These are phyloP conservation scores for Leccinum rimulosum DNA, from an alignment of 768 basidiomycete genomes.

Conservation along the genomic window DNA sequence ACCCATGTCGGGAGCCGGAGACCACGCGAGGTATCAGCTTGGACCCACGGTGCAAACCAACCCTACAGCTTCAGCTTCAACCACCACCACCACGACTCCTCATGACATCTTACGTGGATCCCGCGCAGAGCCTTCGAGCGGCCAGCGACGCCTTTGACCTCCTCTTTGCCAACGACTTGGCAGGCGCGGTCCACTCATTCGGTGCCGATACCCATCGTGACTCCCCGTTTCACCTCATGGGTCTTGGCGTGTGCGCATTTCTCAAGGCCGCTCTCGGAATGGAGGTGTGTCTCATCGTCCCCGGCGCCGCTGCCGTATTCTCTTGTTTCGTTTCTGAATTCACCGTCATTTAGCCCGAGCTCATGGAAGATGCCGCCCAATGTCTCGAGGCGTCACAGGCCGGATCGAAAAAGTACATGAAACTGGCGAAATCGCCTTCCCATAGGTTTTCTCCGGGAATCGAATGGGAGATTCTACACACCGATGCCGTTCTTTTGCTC, in stretches of 20 bases:
- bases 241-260: conserved; percentile 69
- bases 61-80: not conserved
- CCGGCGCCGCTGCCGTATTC: not conserved
- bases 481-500: conserved; percentile 68
- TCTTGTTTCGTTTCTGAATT: not conserved
- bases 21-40: not conserved
- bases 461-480: conserved; percentile 76
- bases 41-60: not conserved
- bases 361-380: conserved; percentile 62
- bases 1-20: conserved; percentile 12
- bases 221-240: conserved; percentile 72
- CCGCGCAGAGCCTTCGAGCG: conserved; percentile 29
- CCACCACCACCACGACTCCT: not conserved
- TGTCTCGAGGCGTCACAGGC: conserved; percentile 59
- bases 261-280: conserved; percentile 78
- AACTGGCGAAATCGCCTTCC: conserved; percentile 33
- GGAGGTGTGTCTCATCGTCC: conserved; percentile 46
- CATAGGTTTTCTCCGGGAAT: conserved; percentile 57
- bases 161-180: conserved; percentile 68
- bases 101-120: conserved; percentile 19
- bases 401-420: conserved; percentile 52
- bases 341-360: conserved; percentile 40
- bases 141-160: conserved; percentile 59
- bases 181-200: conserved; percentile 51
- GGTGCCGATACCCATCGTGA: conserved; percentile 27